phyloP scores from a whole-genome alignment of 2,329 filamentous ascomycete species.

The Leptodontidium sp. region DNA sequence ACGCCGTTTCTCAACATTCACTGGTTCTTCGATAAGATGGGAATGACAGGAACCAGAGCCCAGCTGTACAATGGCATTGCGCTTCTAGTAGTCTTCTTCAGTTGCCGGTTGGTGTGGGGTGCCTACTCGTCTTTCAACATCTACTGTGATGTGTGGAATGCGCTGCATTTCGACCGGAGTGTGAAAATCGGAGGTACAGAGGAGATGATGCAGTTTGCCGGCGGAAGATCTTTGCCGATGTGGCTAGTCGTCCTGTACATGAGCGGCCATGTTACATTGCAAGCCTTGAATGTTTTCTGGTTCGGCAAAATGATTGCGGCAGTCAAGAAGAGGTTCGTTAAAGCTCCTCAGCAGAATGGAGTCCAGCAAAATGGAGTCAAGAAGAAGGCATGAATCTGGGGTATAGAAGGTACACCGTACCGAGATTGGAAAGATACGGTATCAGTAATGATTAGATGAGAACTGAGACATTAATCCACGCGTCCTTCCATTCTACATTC shows the following conservation, averaged over 20 bases:
- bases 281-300: slow-evolving; percentile 82
- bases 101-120: slow-evolving; percentile 79
- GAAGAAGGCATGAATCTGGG: slow-evolving; percentile 14
- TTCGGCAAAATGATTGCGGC: slow-evolving; percentile 76
- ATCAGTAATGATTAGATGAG: no score
- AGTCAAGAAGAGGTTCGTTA: slow-evolving; percentile 39
- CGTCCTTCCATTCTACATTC: no score
- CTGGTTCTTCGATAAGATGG: slow-evolving; percentile 88
- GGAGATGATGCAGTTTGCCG: slow-evolving; percentile 47
- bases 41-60: slow-evolving; percentile 74
- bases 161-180: slow-evolving; percentile 40
- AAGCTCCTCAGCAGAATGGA: slow-evolving; percentile 14
- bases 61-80: slow-evolving; percentile 82
- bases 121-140: slow-evolving; percentile 73
- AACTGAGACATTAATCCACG: background rate
- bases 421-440: background rate
- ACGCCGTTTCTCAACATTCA: slow-evolving; percentile 86
- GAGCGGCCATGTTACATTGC: slow-evolving; percentile 74
- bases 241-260: slow-evolving; percentile 77
- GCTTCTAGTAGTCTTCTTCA: slow-evolving; percentile 77
- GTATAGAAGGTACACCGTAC: background rate
- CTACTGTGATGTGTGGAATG: slow-evolving; percentile 70
- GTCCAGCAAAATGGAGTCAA: slow-evolving; percentile 18
- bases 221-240: slow-evolving; percentile 58
- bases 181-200: slow-evolving; percentile 49